Evolutionary conservation across 164 flowering plant species (phyloP).

Genomic region (Warburgia ugandensis): DNA sequence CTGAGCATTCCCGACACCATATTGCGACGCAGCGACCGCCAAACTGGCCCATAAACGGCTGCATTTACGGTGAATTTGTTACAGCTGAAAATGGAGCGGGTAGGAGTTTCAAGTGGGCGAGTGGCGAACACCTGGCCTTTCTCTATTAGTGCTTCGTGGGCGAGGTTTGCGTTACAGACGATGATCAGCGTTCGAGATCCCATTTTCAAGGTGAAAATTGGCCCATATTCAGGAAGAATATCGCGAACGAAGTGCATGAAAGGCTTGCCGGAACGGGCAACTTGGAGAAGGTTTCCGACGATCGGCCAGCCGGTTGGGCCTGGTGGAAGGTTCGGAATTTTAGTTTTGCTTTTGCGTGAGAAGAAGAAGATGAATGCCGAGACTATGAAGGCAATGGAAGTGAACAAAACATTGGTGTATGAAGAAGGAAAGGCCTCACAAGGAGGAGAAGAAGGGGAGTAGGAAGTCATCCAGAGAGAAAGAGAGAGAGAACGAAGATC

Average conservation of each 20-base stretch:
- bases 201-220: constrained; percentile 72
- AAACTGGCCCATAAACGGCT: constrained; percentile 67
- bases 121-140: constrained; percentile 54
- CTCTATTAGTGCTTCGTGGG: constrained; percentile 61
- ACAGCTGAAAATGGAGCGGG: constrained; percentile 69
- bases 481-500: too few species aligned
- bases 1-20: constrained; percentile 88
- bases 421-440: background rate
- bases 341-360: constrained; percentile 19
- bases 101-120: constrained; percentile 78
- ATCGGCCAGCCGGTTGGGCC: constrained; percentile 91
- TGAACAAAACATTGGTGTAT: constrained; percentile 22
- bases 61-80: constrained; percentile 89
- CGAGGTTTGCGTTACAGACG: constrained; percentile 43
- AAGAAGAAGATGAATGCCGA: constrained; percentile 27
- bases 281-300: constrained; percentile 87
- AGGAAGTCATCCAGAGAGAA: background rate
- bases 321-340: constrained; percentile 56
- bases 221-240: constrained; percentile 44
- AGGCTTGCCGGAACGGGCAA: constrained; percentile 68
- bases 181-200: constrained; percentile 74
- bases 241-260: constrained; percentile 58
- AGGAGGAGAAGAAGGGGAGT: background rate
- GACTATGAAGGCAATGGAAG: constrained; percentile 27
- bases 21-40: constrained; percentile 85